These are phyloP conservation scores for Coleophoma crateriformis DNA, from an alignment of 2,329 filamentous ascomycete species.

Conservation along the genomic window DNA sequence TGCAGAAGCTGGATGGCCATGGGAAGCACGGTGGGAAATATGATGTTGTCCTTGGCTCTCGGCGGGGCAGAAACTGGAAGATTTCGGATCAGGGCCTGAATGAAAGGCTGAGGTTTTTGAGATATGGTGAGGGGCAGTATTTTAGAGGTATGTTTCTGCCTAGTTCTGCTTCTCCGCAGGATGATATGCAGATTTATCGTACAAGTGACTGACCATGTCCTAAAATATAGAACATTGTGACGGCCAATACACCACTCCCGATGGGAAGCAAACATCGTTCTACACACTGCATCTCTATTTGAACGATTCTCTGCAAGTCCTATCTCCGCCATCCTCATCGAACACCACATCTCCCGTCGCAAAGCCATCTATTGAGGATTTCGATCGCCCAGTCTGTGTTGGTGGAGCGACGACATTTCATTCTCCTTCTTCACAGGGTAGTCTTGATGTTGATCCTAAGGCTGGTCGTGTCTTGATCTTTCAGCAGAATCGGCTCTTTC, in stretches of 20 bases:
- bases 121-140: conserved; percentile 66
- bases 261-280: conserved; percentile 23
- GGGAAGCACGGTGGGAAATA: conserved; percentile 10
- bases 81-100: conserved; percentile 46
- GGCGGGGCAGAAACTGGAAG: conserved; percentile 12
- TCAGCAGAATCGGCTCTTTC: conserved; percentile 45
- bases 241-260: conserved; percentile 44
- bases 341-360: neutral
- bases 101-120: conserved; percentile 69
- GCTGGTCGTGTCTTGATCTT: conserved; percentile 55
- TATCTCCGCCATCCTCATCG: conserved; percentile 18
- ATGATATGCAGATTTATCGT: conserved; percentile 10
- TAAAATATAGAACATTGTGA: conserved; percentile 56
- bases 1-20: conserved; percentile 28
- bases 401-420: conserved; percentile 53
- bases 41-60: conserved; percentile 26
- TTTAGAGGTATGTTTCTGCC: conserved; percentile 43
- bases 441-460: conserved; percentile 48
- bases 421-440: conserved; percentile 34
- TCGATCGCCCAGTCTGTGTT: conserved; percentile 27
- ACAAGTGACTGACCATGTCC: too few species aligned
- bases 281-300: conserved; percentile 53
- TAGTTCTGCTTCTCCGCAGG: neutral
- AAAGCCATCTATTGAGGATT: conserved; percentile 1
- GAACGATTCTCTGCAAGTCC: conserved; percentile 40